phyloP scores from a whole-genome alignment of 1,284 basidiomycete species.

The Sporisorium sorghi region DNA sequence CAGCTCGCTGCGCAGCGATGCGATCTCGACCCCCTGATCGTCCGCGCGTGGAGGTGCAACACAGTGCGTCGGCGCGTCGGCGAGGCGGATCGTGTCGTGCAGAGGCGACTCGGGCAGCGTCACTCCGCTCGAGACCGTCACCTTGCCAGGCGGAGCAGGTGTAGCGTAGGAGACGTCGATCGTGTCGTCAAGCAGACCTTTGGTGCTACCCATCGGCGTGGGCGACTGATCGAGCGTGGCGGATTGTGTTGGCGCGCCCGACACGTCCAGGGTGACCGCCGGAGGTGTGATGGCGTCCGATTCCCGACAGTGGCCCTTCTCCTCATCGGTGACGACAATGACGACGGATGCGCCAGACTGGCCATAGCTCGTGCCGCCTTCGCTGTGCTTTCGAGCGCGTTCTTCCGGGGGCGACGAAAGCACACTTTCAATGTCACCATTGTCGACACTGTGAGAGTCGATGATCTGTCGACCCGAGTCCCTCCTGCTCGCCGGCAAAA shows the following conservation, averaged over 20 bases:
- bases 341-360: not conserved
- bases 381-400: not conserved
- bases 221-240: not conserved
- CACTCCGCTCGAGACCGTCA: not conserved
- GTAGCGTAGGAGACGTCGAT: not conserved
- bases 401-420: not conserved
- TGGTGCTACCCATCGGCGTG: not conserved
- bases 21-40: not conserved
- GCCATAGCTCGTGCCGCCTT: not conserved
- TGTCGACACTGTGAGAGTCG: not conserved
- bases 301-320: not conserved
- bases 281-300: not conserved
- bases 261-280: not conserved
- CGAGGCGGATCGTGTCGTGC: not conserved
- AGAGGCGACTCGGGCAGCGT: not conserved
- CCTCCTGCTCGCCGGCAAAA: not conserved
- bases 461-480: not conserved
- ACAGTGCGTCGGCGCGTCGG: not conserved
- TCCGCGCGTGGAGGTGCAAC: not conserved
- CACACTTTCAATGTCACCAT: not conserved
- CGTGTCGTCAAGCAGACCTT: not conserved
- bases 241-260: not conserved
- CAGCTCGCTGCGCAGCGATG: not conserved
- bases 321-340: not conserved
- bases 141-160: not conserved